Base-by-base conservation (phyloP, 106 monocot genomes). In the Chionographis japonica region DNA sequence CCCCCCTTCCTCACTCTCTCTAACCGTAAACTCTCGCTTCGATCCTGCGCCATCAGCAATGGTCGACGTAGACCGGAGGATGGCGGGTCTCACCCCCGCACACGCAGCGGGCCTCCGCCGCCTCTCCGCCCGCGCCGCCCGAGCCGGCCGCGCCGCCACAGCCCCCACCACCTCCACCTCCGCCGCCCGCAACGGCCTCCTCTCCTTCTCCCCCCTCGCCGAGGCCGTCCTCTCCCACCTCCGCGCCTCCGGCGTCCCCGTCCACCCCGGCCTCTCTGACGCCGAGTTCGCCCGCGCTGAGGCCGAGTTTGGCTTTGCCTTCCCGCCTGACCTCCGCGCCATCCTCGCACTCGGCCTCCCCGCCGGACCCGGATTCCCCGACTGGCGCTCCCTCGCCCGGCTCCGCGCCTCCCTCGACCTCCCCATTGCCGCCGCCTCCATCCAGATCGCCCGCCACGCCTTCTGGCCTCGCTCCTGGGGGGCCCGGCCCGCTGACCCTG, bases 291-390 rank as follows among this genome's bases (percentile, higher is more conserved):
- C 75, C 60, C 77, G 77, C 59, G 42, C 75, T 58, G 93, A 93
- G 67, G 81, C 89, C n/a, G 69, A 77, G 40, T 52, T 93, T 58
- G 75, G 68, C 38, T 77, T 93, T 83, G 51, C 80, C 39, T 86
- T 93, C 72, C 93, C 92, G 14, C 93, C 88, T 8, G 93, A 93
- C 76, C 93, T 93, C 67, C 89, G 83, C 56, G 80, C 88, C 17
- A 72, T 92, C 38, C 86, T 89, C 60, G 71, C 88, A 20, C 78
- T 71, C 50, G 83, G 74, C 15, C 63, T 86, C 46, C 89, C 89
- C 3, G 77, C 81, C 81, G 89, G 93, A 89, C 77, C 78, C 51
- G 50, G 65, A 13, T 49, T 38, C 14, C 49, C 43, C 8, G 51
- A 17, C 40, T 42, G 41, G 35, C 40, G 52, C 49, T 1, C 54